phyloP scores from a whole-genome alignment of 2,329 filamentous ascomycete species.

The Xylariaceae sp. region DNA sequence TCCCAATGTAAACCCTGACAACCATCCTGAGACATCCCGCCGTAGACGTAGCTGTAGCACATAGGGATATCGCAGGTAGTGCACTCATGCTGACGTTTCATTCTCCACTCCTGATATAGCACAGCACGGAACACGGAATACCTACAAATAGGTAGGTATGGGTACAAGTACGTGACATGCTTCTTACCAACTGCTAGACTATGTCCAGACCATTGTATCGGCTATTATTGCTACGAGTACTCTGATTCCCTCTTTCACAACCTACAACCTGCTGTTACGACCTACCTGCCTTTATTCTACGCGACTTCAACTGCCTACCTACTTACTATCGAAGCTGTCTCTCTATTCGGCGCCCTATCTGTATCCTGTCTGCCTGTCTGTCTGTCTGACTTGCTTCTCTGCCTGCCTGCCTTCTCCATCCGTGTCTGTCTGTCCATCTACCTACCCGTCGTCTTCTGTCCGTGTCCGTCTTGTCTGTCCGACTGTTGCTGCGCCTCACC shows the following conservation, averaged over 20 bases:
- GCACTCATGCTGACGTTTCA: slow-evolving; percentile 3
- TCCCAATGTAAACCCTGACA: too few species aligned
- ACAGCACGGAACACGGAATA: too few species aligned
- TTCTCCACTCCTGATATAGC: slow-evolving; percentile 9
- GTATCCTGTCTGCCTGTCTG: not conserved
- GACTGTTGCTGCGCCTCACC: slow-evolving; percentile 7
- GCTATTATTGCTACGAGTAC: not conserved
- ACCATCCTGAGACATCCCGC: too few species aligned
- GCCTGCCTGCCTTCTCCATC: not conserved
- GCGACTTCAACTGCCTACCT: not conserved
- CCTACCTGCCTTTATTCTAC: not conserved
- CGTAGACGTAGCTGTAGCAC: too few species aligned
- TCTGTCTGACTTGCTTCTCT: not conserved
- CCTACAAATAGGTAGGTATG: not conserved
- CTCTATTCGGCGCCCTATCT: not conserved
- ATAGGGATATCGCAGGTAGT: not conserved
- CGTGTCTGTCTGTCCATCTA: not conserved
- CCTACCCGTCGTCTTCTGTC: not conserved
- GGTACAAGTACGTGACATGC: not conserved
- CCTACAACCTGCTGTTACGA: not conserved
- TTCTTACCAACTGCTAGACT: not conserved
- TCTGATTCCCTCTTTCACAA: not conserved
- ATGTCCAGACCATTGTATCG: not conserved
- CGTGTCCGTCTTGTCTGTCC: not conserved
- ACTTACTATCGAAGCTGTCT: not conserved